Base-by-base conservation (phyloP, 257 asterid genomes). In the Verbascum thapsus region DNA sequence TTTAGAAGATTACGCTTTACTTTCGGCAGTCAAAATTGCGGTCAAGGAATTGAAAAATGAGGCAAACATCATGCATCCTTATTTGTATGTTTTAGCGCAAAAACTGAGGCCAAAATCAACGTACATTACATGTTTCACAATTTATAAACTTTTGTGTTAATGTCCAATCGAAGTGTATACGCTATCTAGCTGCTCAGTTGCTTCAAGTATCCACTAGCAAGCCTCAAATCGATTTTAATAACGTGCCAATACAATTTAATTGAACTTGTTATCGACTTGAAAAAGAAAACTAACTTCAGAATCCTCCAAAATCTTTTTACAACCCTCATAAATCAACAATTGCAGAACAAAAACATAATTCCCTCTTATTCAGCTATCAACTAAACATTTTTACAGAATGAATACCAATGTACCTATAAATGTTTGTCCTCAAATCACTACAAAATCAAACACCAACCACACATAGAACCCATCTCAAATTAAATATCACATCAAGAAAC, bases 21-120 rank as follows among this genome's bases (percentile, higher is more conserved):
- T n/a, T n/a, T n/a, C n/a, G n/a, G n/a, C n/a, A n/a, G n/a, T 15
- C 60, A 38, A 72, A 64, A 38, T 45, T 42, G 65, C 77, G 57
- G 20, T 6, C 3, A 10, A 34, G 54, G 67, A 71, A 44, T 30
- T 58, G 7, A 51, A 16, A 53, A 26, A 13, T 40, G 12, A 22
- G 10, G 12, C 34, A 61, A 59, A 13, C 32, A 26, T 5, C 5
- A 26, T 60, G 45, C 39, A 17, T 26, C 61, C 35, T 56, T 20
- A 17, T 35, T 69, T 50, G 18, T 55, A 9, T 10, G 51, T 53
- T 63, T 47, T n/a, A 58, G 40, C 12, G 11, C 43, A 13, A 40
- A 62, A 58, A 58, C 7, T 26, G 58, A 52, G 23, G 47, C 11
- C 30, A 58, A 60, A 62, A 35, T 43, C 30, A 50, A 51, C 13